Evolutionary conservation across 805 yeast species (phyloP), one percentile per base, ranked within the genome.

Genomic region (Lipomyces mesembrius): DNA sequence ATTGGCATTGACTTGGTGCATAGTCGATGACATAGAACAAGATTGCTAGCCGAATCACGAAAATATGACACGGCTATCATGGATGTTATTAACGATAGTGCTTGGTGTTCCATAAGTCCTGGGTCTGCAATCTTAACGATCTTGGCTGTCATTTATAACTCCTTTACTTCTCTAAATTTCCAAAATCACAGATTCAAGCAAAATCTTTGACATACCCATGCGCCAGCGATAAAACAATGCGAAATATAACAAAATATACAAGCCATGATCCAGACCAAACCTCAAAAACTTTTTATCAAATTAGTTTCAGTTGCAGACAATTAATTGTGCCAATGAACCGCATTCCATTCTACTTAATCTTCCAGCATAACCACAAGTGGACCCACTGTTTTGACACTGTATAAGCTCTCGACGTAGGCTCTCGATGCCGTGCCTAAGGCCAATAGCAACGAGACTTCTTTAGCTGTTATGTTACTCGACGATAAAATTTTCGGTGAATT

Each of bases 291-390:
- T 20, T 17, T 17, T n/a, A 49, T 5, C 20, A 17, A 32, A 57
- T 3, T 29, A 6, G 7, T 1, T 5, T 29, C 32, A 29, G 32
- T 29, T 29, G 32, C 7, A 29, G 7, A 5, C 32, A 29, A 29
- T 20, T 25, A 14, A 55, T 14, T 11, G 57, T 22, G 34, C 39
- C 61, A 17, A 37, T 1, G 61, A 39, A 46, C 9, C 6, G 27
- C 20, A 32, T 39, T 37, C 37, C 25, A 14, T 29, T 3, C 7
- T 29, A 29, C 37, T 52, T 35, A 64, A 11, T 62, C 71, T 22
- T 68, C 71, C 46, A 68, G 46, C 20, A 29, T 46, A 46, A 68
- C 71, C 7, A 68, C 43, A 5, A 68, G 58, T n/a, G 69, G 68
- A 6, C 71, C 71, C 27, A 67, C 71, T 1, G 64, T 34, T 39